Evolutionary conservation across 805 yeast species (phyloP).

Genomic region (Tetrapisispora nanseiensis): DNA sequence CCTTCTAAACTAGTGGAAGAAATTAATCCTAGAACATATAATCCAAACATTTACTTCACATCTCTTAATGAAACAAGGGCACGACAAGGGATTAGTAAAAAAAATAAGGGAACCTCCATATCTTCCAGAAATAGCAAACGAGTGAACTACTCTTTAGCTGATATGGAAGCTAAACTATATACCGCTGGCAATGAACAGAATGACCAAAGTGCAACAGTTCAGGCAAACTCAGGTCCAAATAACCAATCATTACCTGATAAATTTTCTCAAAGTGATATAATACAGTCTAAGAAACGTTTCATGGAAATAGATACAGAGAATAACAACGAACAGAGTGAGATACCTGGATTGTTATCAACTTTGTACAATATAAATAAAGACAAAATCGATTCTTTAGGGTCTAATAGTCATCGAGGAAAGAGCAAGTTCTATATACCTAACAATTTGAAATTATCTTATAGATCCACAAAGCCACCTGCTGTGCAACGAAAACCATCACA

Average conservation of each 20-base stretch:
- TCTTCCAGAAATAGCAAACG: constrained; percentile 24
- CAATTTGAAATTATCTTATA: constrained; percentile 21
- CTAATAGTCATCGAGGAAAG: background rate
- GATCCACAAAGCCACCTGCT: constrained; percentile 27
- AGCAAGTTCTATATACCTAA: constrained; percentile 27
- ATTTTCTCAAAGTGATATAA: constrained; percentile 22
- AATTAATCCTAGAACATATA: constrained; percentile 24
- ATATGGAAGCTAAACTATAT: constrained; percentile 25
- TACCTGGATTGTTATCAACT: constrained; percentile 24
- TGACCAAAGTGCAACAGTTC: constrained; percentile 1
- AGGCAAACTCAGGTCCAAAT: background rate
- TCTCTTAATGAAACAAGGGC: constrained; percentile 13
- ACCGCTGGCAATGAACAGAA: constrained; percentile 9
- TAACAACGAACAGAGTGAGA: constrained; percentile 18
- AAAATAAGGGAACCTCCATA: constrained; percentile 8
- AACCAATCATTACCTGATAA: constrained; percentile 11
- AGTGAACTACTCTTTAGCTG: constrained; percentile 29
- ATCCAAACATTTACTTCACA: constrained; percentile 28
- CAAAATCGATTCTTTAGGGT: constrained; percentile 13
- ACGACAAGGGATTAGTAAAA: constrained; percentile 13
- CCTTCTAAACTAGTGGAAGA: constrained; percentile 21
- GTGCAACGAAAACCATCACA: constrained; percentile 26
- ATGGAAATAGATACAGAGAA: constrained; percentile 30
- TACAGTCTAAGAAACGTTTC: constrained; percentile 25
- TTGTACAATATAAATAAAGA: constrained; percentile 26